Conservation (phyloP, 768 basidiomycete species). For the Dioszegia hungarica region DNA sequence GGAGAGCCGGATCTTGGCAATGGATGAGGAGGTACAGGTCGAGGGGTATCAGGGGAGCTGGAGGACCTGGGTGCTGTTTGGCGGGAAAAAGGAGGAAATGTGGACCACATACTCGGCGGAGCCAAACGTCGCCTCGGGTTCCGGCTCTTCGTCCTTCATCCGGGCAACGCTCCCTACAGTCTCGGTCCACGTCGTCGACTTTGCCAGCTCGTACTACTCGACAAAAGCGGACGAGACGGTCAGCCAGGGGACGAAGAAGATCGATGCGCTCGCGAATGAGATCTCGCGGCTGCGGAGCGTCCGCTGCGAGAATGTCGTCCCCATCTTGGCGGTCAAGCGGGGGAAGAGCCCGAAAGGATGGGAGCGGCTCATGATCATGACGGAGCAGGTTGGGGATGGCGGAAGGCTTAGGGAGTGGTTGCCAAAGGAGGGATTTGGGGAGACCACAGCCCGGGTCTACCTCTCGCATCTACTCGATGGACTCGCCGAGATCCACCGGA, state of each 20-base stretch:
- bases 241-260: slow-evolving; percentile 32
- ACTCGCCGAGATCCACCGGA: slow-evolving; percentile 34
- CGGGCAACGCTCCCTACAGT: slow-evolving; percentile 22
- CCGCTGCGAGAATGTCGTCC: slow-evolving; percentile 24
- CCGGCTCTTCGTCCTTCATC: slow-evolving; percentile 16
- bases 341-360: slow-evolving; percentile 38
- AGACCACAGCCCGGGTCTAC: slow-evolving; percentile 29
- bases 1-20: slow-evolving; percentile 20
- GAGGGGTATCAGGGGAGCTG: slow-evolving; percentile 31
- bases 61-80: slow-evolving; percentile 33
- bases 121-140: slow-evolving; percentile 8
- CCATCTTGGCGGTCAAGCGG: slow-evolving; percentile 34
- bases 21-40: slow-evolving; percentile 26
- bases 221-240: not conserved
- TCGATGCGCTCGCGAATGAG: slow-evolving; percentile 35
- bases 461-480: slow-evolving; percentile 34
- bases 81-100: slow-evolving; percentile 26
- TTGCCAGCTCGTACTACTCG: slow-evolving; percentile 34
- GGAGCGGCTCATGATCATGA: slow-evolving; percentile 39
- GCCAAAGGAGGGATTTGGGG: slow-evolving; percentile 28
- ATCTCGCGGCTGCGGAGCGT: slow-evolving; percentile 29
- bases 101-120: slow-evolving; percentile 44
- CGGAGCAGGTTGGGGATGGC: slow-evolving; percentile 26
- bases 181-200: slow-evolving; percentile 41
- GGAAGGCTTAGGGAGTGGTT: slow-evolving; percentile 30